Conservation (phyloP, 2,329 filamentous ascomycete genomes). For the Moelleriella libera region DNA sequence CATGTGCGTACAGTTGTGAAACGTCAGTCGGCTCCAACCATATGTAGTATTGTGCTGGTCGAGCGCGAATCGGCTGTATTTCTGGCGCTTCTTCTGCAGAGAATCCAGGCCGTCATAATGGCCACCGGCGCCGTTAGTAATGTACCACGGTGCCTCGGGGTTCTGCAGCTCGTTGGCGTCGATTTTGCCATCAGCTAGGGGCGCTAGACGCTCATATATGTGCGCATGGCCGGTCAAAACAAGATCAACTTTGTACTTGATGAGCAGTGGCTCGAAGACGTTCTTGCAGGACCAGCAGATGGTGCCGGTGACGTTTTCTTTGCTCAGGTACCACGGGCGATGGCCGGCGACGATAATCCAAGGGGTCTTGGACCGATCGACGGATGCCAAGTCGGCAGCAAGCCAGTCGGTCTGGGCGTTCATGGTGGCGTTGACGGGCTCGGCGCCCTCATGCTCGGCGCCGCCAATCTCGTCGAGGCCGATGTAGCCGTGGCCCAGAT, state of each 20-base stretch:
- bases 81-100: slow-evolving; percentile 1
- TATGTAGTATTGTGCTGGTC: slow-evolving; percentile 17
- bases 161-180: slow-evolving; percentile 22
- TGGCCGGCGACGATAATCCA: slow-evolving; percentile 25
- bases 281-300: slow-evolving; percentile 21
- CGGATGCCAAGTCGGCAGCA: slow-evolving; percentile 33
- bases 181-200: slow-evolving; percentile 16
- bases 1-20: slow-evolving; percentile 24
- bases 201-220: slow-evolving; percentile 37
- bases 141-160: slow-evolving; percentile 12
- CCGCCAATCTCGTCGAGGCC: slow-evolving; percentile 13
- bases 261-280: slow-evolving; percentile 37
- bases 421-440: slow-evolving; percentile 28
- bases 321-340: slow-evolving; percentile 32
- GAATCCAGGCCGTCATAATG: slow-evolving; percentile 15
- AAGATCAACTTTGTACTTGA: slow-evolving; percentile 40
- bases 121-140: slow-evolving; percentile 13
- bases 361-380: slow-evolving; percentile 39
- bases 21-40: slow-evolving; percentile 21
- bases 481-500: slow-evolving; percentile 2
- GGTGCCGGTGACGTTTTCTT: slow-evolving; percentile 6
- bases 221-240: slow-evolving; percentile 42
- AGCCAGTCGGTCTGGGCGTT: slow-evolving; percentile 27
- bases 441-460: slow-evolving; percentile 18
- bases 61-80: slow-evolving; percentile 12